Percentiles rank a stretch among this genome's conserved stretches.
Evolutionary conservation across 2,329 filamentous ascomycete species (phyloP).

Genomic region (Aspergillus quadricinctus): DNA sequence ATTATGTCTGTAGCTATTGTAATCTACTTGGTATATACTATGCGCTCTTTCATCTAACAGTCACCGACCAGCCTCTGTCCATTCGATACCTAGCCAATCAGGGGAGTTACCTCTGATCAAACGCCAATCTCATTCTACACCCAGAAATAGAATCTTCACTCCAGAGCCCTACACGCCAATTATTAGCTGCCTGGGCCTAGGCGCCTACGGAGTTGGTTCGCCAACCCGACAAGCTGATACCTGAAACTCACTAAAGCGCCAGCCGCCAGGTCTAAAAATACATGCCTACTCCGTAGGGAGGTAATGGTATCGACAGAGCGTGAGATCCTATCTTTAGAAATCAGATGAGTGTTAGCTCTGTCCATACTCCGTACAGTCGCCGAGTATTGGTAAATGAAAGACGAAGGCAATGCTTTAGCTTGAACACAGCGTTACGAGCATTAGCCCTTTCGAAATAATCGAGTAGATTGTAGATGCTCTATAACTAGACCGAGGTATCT

Average conservation of each 20-base stretch:
- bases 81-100: neutral
- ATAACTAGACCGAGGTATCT: neutral
- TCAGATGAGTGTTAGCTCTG: neutral
- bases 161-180: neutral
- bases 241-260: neutral
- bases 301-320: neutral
- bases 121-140: neutral
- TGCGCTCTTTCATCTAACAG: neutral
- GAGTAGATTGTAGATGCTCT: neutral
- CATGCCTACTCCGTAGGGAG: neutral
- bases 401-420: neutral
- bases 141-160: neutral
- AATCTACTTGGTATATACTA: neutral
- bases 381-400: neutral
- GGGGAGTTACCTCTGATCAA: neutral
- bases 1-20: neutral
- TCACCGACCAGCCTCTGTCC: neutral
- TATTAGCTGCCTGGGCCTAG: neutral
- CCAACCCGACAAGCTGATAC: neutral
- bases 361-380: neutral
- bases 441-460: neutral
- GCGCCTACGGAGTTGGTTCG: neutral
- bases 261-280: neutral
- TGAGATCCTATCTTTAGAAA: neutral
- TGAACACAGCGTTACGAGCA: neutral